Evolutionary conservation across 2,329 filamentous ascomycete species (phyloP).

Genomic region (Calonectria pauciramosa): DNA sequence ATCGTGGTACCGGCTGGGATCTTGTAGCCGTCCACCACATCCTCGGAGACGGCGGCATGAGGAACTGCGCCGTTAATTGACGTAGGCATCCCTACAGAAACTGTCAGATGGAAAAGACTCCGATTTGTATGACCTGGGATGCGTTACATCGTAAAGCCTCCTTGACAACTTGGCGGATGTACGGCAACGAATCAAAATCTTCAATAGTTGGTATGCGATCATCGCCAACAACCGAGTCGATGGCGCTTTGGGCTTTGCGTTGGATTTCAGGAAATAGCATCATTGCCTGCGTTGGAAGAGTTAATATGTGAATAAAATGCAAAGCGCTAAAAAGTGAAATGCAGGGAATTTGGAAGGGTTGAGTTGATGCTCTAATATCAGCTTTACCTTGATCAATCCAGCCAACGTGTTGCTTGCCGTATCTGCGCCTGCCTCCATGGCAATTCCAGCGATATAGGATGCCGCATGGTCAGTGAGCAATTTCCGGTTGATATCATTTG

Average conservation of each 20-base stretch:
- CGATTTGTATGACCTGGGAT: background rate
- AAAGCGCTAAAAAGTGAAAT: background rate
- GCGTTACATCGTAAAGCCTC: background rate
- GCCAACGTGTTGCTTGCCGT: background rate
- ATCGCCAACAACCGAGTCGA: background rate
- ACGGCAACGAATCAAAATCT: background rate
- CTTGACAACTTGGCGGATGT: background rate
- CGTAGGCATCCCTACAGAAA: background rate
- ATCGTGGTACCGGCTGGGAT: background rate
- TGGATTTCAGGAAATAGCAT: background rate
- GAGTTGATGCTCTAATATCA: background rate
- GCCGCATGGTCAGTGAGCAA: background rate
- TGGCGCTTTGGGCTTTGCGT: background rate
- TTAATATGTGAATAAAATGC: background rate
- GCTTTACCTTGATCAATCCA: background rate
- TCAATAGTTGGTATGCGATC: background rate
- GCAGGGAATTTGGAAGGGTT: background rate
- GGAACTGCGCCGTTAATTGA: background rate
- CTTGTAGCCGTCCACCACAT: background rate
- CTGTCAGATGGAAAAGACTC: background rate
- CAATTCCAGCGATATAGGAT: background rate
- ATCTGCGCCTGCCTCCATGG: background rate
- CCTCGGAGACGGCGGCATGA: background rate
- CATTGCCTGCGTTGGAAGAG: background rate
- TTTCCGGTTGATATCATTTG: background rate